Conservation (phyloP, 2,329 filamentous ascomycete genomes). For the Trichoderma koningiopsis region DNA sequence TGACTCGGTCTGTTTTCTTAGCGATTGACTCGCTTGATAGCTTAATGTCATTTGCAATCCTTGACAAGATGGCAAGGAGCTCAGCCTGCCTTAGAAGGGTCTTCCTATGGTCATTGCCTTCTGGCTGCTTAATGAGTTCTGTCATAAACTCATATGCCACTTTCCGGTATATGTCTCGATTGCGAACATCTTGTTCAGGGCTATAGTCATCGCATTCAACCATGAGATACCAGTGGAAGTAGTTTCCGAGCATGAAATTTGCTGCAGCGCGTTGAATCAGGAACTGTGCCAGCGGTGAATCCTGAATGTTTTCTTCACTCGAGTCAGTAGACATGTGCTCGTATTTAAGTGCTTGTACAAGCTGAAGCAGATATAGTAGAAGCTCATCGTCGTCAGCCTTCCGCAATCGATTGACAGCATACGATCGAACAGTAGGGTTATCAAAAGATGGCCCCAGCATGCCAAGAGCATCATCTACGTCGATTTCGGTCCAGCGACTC, state of each 20-base stretch:
- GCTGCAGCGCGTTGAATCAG: slow-evolving; percentile 83
- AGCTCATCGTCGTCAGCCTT: slow-evolving; percentile 94
- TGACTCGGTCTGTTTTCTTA: slow-evolving; percentile 81
- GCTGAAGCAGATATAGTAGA: slow-evolving; percentile 84
- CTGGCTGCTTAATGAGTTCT: slow-evolving; percentile 71
- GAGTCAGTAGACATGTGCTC: slow-evolving; percentile 71
- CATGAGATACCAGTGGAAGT: slow-evolving; percentile 98
- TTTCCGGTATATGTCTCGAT: slow-evolving; percentile 85
- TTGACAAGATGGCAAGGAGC: slow-evolving; percentile 81
- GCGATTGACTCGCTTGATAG: slow-evolving; percentile 75
- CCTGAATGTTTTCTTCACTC: slow-evolving; percentile 60
- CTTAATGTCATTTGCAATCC: slow-evolving; percentile 86
- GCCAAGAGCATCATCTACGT: slow-evolving; percentile 94
- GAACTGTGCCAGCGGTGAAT: slow-evolving; percentile 87
- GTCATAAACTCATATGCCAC: slow-evolving; percentile 97
- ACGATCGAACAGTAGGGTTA: slow-evolving; percentile 83
- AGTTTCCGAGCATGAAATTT: slow-evolving; percentile 90
- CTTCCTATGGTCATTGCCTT: slow-evolving; percentile 72
- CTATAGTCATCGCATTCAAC: slow-evolving; percentile 91
- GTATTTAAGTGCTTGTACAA: slow-evolving; percentile 95
- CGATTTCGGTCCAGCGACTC: slow-evolving; percentile 92
- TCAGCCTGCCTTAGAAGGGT: slow-evolving; percentile 85
- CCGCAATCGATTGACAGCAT: slow-evolving; percentile 86
- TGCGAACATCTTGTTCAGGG: slow-evolving; percentile 70
- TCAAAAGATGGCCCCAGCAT: slow-evolving; percentile 90